These are phyloP conservation scores for Galium porrigens DNA, from an alignment of 305 asterid species.

Conservation along the genomic window DNA sequence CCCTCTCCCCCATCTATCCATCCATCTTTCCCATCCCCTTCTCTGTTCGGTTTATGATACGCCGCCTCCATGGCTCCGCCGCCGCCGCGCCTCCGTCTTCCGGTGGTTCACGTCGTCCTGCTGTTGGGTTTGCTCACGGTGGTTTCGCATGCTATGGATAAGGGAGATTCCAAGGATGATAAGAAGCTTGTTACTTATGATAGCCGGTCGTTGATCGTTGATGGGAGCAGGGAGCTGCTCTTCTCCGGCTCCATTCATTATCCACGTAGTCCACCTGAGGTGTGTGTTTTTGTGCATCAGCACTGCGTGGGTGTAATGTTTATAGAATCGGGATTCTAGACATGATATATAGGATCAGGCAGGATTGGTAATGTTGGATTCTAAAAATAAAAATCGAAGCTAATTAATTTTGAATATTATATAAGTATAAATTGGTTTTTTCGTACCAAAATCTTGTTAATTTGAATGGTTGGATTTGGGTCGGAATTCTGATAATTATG, in stretches of 20 bases:
- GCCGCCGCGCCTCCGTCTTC: not conserved
- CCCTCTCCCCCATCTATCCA: too few species aligned
- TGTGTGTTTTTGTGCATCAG: not conserved
- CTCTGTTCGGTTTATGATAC: not conserved
- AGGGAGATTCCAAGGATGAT: not conserved
- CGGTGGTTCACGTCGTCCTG: slow-evolving; percentile 16
- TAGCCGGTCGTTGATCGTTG: slow-evolving; percentile 44
- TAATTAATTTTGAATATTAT: too few species aligned
- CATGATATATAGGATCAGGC: too few species aligned
- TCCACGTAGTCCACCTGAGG: slow-evolving; percentile 32
- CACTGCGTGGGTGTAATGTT: not conserved
- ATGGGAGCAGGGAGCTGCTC: slow-evolving; percentile 40
- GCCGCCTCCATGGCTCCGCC: slow-evolving; percentile 2
- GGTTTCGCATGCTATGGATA: not conserved
- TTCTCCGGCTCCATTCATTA: slow-evolving; percentile 39
- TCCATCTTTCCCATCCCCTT: not conserved
- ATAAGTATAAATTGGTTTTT: too few species aligned
- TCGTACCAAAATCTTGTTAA: too few species aligned
- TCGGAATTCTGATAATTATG: too few species aligned
- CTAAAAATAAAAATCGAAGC: too few species aligned
- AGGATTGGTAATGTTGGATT: too few species aligned
- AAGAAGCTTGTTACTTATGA: slow-evolving; percentile 37
- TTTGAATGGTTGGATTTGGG: too few species aligned
- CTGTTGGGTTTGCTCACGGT: too few species aligned
- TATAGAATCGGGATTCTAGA: too few species aligned